These are phyloP conservation scores for Albizia julibrissin DNA, from an alignment of 306 rosid species.

Conservation along the genomic window DNA sequence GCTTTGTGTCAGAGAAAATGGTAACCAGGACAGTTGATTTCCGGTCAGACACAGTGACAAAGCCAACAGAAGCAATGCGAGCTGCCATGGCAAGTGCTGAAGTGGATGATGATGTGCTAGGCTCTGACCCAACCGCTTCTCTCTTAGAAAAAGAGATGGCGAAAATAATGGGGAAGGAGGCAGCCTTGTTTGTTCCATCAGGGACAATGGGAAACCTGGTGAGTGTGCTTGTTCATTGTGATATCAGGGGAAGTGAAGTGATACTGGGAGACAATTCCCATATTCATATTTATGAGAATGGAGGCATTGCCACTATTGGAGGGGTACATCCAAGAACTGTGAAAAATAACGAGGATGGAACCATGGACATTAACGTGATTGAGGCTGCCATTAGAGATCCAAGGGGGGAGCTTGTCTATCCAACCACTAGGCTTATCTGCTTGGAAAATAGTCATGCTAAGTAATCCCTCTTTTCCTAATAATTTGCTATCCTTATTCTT, in stretches of 20 bases:
- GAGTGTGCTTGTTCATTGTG: conserved; percentile 84
- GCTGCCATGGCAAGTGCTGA: conserved; percentile 91
- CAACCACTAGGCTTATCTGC: conserved; percentile 89
- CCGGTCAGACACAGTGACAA: conserved; percentile 88
- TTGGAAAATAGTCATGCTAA: conserved; percentile 92
- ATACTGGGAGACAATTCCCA: conserved; percentile 83
- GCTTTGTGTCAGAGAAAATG: conserved; percentile 56
- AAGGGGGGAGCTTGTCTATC: conserved; percentile 56
- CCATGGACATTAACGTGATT: conserved; percentile 75
- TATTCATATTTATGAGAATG: conserved; percentile 80
- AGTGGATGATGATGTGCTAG: conserved; percentile 83
- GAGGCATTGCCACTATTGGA: conserved; percentile 88
- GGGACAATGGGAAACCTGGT: conserved; percentile 98
- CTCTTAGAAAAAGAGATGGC: conserved; percentile 79
- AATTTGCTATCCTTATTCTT: not conserved
- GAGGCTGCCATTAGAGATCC: conserved; percentile 86
- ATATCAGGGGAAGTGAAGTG: conserved; percentile 88
- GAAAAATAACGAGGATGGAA: conserved; percentile 77
- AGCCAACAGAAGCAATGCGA: conserved; percentile 80
- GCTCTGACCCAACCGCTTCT: conserved; percentile 70
- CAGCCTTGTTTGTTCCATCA: conserved; percentile 88
- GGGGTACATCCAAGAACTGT: conserved; percentile 85
- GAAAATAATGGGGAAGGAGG: conserved; percentile 74
- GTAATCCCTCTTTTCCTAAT: conserved; percentile 40
- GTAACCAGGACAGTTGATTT: conserved; percentile 74